Conservation (phyloP, 2,329 filamentous ascomycete genomes). For the Colletotrichum liriopes region DNA sequence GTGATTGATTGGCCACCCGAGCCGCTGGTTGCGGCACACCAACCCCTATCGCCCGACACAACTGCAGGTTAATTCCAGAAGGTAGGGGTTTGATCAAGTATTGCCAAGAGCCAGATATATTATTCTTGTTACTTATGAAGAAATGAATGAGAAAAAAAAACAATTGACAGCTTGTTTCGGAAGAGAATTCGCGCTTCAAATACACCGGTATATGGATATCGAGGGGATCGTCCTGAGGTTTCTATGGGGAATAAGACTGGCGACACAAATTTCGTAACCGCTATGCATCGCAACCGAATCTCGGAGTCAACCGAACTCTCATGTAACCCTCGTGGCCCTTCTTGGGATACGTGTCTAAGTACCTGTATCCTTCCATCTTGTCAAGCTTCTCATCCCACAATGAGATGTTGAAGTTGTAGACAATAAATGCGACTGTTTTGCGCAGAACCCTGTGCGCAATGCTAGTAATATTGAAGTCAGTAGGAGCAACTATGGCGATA, state of each 20-base stretch:
- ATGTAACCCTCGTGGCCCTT: conserved; percentile 39
- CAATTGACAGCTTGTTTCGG: not conserved
- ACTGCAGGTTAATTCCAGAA: not conserved
- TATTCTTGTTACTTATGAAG: too few species aligned
- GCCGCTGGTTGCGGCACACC: conserved; percentile 28
- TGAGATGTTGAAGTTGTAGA: conserved; percentile 43
- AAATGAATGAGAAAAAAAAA: not conserved
- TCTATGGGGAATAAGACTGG: conserved; percentile 7
- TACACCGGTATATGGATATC: not conserved
- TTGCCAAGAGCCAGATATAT: not conserved
- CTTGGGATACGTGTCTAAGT: conserved; percentile 41
- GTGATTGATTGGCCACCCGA: conserved; percentile 27
- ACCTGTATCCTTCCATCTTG: conserved; percentile 22
- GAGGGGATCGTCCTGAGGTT: too few species aligned
- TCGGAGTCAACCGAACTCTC: conserved; percentile 28
- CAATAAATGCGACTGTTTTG: conserved; percentile 37
- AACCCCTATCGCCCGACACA: conserved; percentile 24
- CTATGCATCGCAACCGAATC: conserved; percentile 28
- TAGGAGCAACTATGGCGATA: not conserved
- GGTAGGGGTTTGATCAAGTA: not conserved
- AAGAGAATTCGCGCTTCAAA: too few species aligned
- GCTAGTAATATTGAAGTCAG: not conserved
- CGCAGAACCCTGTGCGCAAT: conserved; percentile 43
- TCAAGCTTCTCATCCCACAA: conserved; percentile 33
- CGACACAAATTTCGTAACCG: not conserved